Base-by-base conservation (phyloP, 345 rosid genomes). In the Bretschneidera sinensis region DNA sequence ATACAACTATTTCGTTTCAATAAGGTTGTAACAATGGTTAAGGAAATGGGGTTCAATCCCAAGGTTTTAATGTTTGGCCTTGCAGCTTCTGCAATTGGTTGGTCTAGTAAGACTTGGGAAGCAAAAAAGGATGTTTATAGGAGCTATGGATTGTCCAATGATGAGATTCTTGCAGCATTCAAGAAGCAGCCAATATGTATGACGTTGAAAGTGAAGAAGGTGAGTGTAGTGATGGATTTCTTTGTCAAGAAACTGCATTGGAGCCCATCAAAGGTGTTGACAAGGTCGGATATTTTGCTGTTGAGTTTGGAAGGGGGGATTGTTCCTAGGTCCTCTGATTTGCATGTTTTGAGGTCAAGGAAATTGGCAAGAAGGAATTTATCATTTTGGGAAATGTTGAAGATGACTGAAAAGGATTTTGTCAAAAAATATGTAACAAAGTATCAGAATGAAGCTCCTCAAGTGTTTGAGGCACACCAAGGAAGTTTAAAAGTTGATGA, bases 71-170 rank as follows among this genome's bases (percentile, higher is more conserved):
- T 11, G 0, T 51, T 51, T 20, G 22, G 21, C 21, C 9, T 20
- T 51, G 55, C 55, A 14, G 17, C 19, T 51, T 9, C 24, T n/a
- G 13, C 25, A 51, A 9, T 51, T 2, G 55, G 55, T 9, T 51
- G 24, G 55, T 51, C 16, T 51, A 20, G 55, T 21, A 51, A 21
- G 55, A 24, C 1, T 10, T 51, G 55, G 55, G 55, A 21, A 51
- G 23, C 17, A 24, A 51, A 51, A 51, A 8, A 14, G 24, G 24
- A 51, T 51, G 24, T 51, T 18, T 51, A 6, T 17, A 51, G 55
- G 55, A 51, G 55, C 55, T 51, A 51, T 51, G 55, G 55, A 5
- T 51, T 51, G 23, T 51, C 55, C 14, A 17, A 20, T 51, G 17
- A 21, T 6, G 55, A 51, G 55, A 51, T 51, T 11, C 4, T 20